phyloP scores from a whole-genome alignment of 225 moss, liverwort and hornwort species.

The Physcomitrellopsis africana region DNA sequence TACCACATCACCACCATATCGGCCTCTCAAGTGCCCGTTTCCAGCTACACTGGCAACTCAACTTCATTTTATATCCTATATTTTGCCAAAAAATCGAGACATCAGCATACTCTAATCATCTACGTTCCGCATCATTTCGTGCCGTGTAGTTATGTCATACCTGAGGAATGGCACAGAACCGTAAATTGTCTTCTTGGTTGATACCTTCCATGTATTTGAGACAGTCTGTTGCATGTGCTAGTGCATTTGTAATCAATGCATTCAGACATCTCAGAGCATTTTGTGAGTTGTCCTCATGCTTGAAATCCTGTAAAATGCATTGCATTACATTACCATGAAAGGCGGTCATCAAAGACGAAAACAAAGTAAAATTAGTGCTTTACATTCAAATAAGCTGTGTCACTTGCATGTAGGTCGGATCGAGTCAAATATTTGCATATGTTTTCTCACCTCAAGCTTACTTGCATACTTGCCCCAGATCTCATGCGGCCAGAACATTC shows the following conservation, averaged over 20 bases:
- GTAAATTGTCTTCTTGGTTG: conserved; percentile 69
- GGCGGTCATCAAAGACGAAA: not conserved
- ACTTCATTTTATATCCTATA: not conserved
- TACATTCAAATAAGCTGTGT: not conserved
- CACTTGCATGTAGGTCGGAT: not conserved
- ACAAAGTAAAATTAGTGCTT: too few species aligned
- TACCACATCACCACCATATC: conserved; percentile 21
- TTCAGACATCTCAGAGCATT: conserved; percentile 81
- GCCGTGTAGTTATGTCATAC: conserved; percentile 42
- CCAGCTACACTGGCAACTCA: not conserved
- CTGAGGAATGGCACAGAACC: conserved; percentile 99
- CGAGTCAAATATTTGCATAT: not conserved
- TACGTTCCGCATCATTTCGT: conserved; percentile 11
- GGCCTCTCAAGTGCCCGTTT: not conserved
- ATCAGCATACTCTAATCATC: not conserved
- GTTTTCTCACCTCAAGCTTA: conserved; percentile 58
- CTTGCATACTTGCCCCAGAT: conserved; percentile 83
- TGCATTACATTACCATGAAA: conserved; percentile 19
- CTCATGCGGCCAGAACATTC: conserved; percentile 99
- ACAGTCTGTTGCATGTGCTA: conserved; percentile 70
- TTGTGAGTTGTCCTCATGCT: conserved; percentile 80
- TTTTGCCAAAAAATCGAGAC: not conserved
- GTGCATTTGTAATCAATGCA: conserved; percentile 91
- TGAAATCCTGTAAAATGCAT: conserved; percentile 70
- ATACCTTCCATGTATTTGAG: conserved; percentile 81